Evolutionary conservation across 2,329 filamentous ascomycete genomes (phyloP), one percentile per base, ranked within the genome.

Genomic region (Aureobasidium sp.): DNA sequence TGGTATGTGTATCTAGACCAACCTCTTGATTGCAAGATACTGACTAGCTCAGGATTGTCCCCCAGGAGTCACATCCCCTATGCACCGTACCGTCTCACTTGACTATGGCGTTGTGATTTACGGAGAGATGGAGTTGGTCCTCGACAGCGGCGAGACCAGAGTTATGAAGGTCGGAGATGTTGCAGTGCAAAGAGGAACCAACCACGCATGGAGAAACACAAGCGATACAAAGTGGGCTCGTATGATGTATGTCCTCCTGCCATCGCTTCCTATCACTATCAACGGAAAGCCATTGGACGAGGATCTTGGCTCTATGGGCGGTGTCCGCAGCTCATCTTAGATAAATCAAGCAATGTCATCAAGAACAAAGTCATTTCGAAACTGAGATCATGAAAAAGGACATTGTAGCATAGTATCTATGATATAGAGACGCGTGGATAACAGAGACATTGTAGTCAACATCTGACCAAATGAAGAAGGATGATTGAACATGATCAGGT

Each of bases 191-290:
- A 60, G 71, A 62, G 71, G 68, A 4, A 73, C 71, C 1, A 72
- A 68, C 52, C 70, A 73, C 57, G 70, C 70, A 11, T 74, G 71
- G 71, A 62, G 67, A 45, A 74, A 74, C 63, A 67, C 68, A 35
- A 70, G 67, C 58, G 58, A 68, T 40, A 71, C 68, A 2, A 64
- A 71, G 27, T 73, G 70, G 70, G 66, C 68, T 9, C 54, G 71
- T 17, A 72, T 73, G 70, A 63, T 73, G 62, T 73, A 70, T 62
- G 68, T 73, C 12, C 60, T 73, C 53, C 67, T 70, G 62, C 67
- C 69, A 29, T 68, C 66, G 40, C 53, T 72, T 63, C 70, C 70
- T 2, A 53, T 73, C 22, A 64, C 63, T 53, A 64, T 72, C 15
- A 66, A 50, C 14, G 70, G 69, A 6, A 62, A 72, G 65, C 64